Percentiles rank a stretch among this genome's conserved stretches.
Evolutionary conservation across 352 stramenopile species (phyloP).

Genomic region (Nothophytophthora sp.): DNA sequence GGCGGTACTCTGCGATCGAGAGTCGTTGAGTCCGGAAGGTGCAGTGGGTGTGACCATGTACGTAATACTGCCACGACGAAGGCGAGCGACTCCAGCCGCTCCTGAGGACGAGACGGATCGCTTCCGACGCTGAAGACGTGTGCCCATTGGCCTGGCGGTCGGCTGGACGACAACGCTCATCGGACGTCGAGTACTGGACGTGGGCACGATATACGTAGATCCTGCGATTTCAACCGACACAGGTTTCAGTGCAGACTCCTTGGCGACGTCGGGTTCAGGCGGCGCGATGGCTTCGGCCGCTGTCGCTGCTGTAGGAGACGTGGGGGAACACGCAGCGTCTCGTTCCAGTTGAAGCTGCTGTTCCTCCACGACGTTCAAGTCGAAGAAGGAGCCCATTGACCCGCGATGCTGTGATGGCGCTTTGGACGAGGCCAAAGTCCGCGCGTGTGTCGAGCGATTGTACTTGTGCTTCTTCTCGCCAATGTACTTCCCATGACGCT

Average conservation of each 20-base stretch:
- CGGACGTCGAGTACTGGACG: slow-evolving; percentile 2
- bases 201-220: slow-evolving; percentile 11
- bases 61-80: slow-evolving; percentile 3
- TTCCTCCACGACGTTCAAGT: slow-evolving; percentile 11
- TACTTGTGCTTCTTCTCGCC: slow-evolving; percentile 2
- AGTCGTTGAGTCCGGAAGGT: too few relatives aligned
- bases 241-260: slow-evolving; percentile 24
- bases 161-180: slow-evolving; percentile 9
- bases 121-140: slow-evolving; percentile 20
- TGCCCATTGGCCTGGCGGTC: slow-evolving; percentile 1
- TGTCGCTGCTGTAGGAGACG: slow-evolving; percentile 19
- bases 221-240: slow-evolving; percentile 24
- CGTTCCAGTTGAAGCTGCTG: slow-evolving; percentile 19
- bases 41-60: slow-evolving; percentile 3
- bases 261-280: slow-evolving; percentile 7
- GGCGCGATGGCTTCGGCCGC: slow-evolving; percentile 12
- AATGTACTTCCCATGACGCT: slow-evolving; percentile 18
- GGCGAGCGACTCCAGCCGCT: not conserved
- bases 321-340: slow-evolving; percentile 11
- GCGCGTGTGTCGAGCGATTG: slow-evolving; percentile 11
- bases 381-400: slow-evolving; percentile 15
- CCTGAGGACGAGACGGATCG: slow-evolving; percentile 2
- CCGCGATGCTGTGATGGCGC: slow-evolving; percentile 11
- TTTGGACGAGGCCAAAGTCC: slow-evolving; percentile 19
- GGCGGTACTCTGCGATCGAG: not conserved